Evolutionary conservation across 2,329 filamentous ascomycete species (phyloP).

Genomic region (Fusarium coffeatum): DNA sequence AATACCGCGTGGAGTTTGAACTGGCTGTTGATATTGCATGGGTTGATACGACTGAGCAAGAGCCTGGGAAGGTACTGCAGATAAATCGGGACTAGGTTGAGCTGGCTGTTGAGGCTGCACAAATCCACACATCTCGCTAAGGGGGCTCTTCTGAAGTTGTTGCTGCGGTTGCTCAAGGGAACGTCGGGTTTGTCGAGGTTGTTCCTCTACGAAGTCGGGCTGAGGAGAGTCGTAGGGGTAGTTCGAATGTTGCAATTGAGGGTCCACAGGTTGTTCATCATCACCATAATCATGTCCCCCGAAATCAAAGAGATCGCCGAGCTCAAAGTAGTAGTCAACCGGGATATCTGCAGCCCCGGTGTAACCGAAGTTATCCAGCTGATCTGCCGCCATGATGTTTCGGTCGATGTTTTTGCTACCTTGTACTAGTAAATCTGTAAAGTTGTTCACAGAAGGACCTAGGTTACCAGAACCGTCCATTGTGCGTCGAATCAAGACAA

Average conservation of each 20-base stretch:
- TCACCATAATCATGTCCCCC: background rate
- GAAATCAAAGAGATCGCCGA: background rate
- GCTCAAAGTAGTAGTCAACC: background rate
- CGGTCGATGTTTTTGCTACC: background rate
- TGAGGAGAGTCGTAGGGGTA: background rate
- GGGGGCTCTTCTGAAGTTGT: background rate
- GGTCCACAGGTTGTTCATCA: background rate
- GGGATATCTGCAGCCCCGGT: background rate
- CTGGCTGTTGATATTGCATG: background rate
- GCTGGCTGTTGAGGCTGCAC: background rate
- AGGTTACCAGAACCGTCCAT: background rate
- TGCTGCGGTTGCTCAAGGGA: background rate
- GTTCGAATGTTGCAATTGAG: background rate
- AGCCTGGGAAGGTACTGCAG: background rate
- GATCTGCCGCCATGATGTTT: background rate
- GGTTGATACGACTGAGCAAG: background rate
- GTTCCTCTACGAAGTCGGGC: background rate
- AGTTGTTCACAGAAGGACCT: background rate
- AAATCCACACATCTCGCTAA: background rate
- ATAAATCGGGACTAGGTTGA: background rate
- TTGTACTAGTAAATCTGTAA: background rate
- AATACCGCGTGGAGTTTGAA: background rate
- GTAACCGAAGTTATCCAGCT: no score
- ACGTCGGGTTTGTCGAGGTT: background rate
- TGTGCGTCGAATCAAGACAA: background rate